Base-by-base conservation (phyloP, 2,329 filamentous ascomycete genomes). In the Drechslerella dactyloides region DNA sequence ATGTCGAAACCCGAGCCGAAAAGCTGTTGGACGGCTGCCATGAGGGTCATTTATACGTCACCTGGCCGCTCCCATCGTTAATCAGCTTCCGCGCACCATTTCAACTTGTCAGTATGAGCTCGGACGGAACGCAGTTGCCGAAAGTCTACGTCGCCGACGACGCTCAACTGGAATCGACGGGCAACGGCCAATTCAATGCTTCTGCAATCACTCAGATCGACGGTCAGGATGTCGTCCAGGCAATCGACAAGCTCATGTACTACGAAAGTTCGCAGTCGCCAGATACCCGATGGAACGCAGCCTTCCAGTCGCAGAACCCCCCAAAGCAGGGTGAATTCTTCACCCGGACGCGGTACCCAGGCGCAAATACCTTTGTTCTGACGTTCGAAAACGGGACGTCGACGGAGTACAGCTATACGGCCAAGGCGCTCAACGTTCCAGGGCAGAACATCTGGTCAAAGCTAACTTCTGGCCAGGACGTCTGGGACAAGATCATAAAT, bases 121-220 rank as follows among this genome's bases (percentile, higher is more conserved):
- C 46, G 8, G 69, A 73, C 46, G 69, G 69, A 2, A 73, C 51
- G 17, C 42, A 66, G 19, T 24, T 60, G 6, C 54, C 69, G 24
- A 57, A 53, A 40, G 51, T 66, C 7, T 73, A 58, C 35, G 69
- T 57, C 21, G 23, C 40, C 0, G 33, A 46, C 19, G 69, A 65
- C 42, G 21, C 61, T 61, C 3, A 33, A 5, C n/a, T 33, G 4
- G 44, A 42, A 19, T 6, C 19, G 24, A 17, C 17, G 3, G 33
- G 11, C 1, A 33, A 19, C 24, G 13, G 23, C 27, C 19, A 8
- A 1, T 42, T 59, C n/a, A 19, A 35, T 2, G 55, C 59, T 6
- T 61, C 69, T 7, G 69, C 61, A n/a, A 66, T 73, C 48, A 73
- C 69, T 4, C 60, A 73, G 1, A 66, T 73, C 17, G 56, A 73